phyloP scores from a whole-genome alignment of 345 rosid species.

The Adansonia digitata region DNA sequence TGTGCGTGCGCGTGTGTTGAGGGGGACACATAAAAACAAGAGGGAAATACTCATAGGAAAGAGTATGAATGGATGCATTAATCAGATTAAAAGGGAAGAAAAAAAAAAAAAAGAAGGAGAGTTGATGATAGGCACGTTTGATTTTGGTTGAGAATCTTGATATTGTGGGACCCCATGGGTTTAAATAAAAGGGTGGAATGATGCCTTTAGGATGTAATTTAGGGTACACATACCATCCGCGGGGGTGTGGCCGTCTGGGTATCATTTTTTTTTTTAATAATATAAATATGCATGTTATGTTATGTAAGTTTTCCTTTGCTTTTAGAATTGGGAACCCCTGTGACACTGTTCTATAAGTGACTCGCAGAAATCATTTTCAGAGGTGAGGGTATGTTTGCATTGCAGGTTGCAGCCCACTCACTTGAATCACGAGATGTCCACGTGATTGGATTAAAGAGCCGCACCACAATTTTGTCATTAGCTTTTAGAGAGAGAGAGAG shows the following conservation, averaged over 20 bases:
- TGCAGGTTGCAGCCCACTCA: neutral
- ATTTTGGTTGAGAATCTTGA: constrained; percentile 36
- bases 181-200: constrained; percentile 27
- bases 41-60: constrained; percentile 14
- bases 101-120: neutral
- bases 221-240: constrained; percentile 32
- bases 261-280: neutral
- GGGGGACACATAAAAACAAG: constrained; percentile 18
- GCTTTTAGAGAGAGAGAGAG: too few relatives aligned
- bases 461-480: neutral
- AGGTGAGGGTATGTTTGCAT: constrained; percentile 10
- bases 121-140: constrained; percentile 17
- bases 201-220: constrained; percentile 28
- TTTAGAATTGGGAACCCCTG: constrained; percentile 23
- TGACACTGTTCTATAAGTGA: neutral
- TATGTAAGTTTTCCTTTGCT: neutral
- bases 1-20: neutral
- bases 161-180: constrained; percentile 37
- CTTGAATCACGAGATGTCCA: constrained; percentile 52
- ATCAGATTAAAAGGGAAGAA: too few relatives aligned
- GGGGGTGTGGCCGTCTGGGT: constrained; percentile 7
- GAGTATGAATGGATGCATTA: too few relatives aligned
- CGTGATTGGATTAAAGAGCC: constrained; percentile 49
- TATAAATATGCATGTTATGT: neutral
- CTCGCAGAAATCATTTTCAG: constrained; percentile 5